phyloP scores from a whole-genome alignment of 2,329 filamentous ascomycete species.

The Thermothelomyces thermophilus region DNA sequence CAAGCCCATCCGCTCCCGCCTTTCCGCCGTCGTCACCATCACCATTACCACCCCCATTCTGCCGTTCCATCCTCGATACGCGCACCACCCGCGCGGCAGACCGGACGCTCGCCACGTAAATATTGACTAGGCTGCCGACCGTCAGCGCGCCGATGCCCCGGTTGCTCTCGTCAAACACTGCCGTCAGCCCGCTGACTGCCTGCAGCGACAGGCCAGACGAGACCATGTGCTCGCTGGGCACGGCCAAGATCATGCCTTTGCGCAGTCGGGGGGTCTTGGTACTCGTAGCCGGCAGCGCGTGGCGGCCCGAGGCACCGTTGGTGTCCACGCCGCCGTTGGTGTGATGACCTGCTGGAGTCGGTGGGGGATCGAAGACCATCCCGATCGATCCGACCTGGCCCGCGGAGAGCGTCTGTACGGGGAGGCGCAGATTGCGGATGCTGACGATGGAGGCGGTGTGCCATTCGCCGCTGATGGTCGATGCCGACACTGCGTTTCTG shows the following conservation, averaged over 20 bases:
- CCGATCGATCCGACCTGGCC: conserved; percentile 90
- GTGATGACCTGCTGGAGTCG: conserved; percentile 25
- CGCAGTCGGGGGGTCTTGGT: conserved; percentile 42
- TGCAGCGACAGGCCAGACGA: conserved; percentile 53
- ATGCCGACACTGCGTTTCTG: conserved; percentile 46
- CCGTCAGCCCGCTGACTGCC: conserved; percentile 62
- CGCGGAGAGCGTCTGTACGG: conserved; percentile 66
- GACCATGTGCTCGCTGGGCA: conserved; percentile 52
- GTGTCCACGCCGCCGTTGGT: conserved; percentile 20
- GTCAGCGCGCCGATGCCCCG: conserved; percentile 50
- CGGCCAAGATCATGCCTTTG: conserved; percentile 79
- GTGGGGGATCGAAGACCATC: conserved; percentile 51
- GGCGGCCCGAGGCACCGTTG: conserved; percentile 14
- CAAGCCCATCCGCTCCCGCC: conserved; percentile 35
- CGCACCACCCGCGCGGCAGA: conserved; percentile 69
- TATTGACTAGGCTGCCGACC: conserved; percentile 64
- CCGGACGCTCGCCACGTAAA: conserved; percentile 82
- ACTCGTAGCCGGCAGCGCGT: conserved; percentile 13
- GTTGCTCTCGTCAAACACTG: conserved; percentile 60
- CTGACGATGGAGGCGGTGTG: conserved; percentile 74
- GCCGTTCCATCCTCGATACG: conserved; percentile 33
- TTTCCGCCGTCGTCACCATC: too few species aligned
- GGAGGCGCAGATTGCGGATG: conserved; percentile 78
- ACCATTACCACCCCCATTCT: conserved; percentile 23
- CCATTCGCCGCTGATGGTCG: conserved; percentile 62